Evolutionary conservation across 2,329 filamentous ascomycete genomes (phyloP).

Genomic region (Epichloe gansuensis): DNA sequence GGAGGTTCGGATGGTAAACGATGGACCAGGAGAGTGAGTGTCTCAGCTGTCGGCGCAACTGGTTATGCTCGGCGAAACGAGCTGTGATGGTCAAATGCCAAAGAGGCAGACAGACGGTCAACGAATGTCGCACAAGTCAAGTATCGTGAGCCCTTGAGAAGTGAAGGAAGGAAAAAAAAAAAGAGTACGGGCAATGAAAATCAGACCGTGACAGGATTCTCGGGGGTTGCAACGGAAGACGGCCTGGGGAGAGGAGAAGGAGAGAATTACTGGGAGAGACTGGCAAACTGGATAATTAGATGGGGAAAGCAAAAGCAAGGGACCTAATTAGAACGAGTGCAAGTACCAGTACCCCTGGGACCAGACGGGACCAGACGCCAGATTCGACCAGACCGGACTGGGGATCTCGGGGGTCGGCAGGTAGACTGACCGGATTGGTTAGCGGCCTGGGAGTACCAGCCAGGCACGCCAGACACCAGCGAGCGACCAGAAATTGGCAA

Average conservation of each 20-base stretch:
- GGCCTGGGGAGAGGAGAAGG: background rate
- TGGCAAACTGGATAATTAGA: no score
- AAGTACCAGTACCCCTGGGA: no score
- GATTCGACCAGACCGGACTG: background rate
- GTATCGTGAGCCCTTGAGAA: background rate
- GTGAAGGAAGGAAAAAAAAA: background rate
- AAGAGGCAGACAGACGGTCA: background rate
- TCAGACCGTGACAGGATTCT: no score
- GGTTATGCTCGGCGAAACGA: slow-evolving; percentile 3
- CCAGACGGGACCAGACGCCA: background rate
- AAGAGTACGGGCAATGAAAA: background rate
- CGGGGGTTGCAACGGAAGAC: background rate
- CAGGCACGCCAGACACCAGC: background rate
- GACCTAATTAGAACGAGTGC: background rate
- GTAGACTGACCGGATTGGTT: no score
- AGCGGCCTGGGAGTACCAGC: background rate
- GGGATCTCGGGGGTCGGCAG: background rate
- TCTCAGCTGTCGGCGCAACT: slow-evolving; percentile 5
- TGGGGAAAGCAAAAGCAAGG: background rate
- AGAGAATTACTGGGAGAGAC: no score
- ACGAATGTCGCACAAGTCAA: background rate
- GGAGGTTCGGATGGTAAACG: slow-evolving; percentile 2
- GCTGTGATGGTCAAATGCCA: background rate
- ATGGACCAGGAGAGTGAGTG: slow-evolving; percentile 2
- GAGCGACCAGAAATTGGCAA: slow-evolving; percentile 1